Conservation (phyloP, 2,329 filamentous ascomycete genomes). For the Sporothrix euskadiensis region DNA sequence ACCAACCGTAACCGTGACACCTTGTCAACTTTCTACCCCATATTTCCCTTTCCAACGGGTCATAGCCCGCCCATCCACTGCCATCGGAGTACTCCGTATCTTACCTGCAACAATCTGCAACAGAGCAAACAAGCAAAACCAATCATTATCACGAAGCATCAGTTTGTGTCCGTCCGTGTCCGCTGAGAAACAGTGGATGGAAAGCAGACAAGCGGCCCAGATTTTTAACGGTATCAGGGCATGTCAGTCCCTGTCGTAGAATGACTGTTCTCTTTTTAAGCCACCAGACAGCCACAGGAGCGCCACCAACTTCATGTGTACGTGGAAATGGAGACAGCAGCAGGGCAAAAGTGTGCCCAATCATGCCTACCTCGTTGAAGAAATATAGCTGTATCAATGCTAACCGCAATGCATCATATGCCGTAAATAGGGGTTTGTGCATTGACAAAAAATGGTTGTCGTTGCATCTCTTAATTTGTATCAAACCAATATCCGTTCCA, state of each 20-base stretch:
- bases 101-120: background rate
- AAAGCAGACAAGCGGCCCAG: background rate
- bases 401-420: background rate
- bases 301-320: background rate
- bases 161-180: background rate
- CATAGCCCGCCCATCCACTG: background rate
- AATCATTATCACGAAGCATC: background rate
- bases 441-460: background rate
- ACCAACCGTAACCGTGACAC: background rate
- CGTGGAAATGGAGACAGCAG: background rate
- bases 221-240: background rate
- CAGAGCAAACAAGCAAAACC: background rate
- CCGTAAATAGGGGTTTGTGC: constrained; percentile 3
- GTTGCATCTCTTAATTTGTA: background rate
- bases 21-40: background rate
- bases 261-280: background rate
- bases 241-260: background rate
- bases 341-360: background rate
- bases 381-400: background rate
- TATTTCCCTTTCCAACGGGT: constrained; percentile 1
- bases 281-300: constrained; percentile 12
- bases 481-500: background rate
- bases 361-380: background rate
- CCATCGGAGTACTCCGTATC: background rate
- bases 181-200: background rate